These are phyloP conservation scores for Planoprotostelium fungivorum DNA, from an alignment of 78 protist genomes.

Conservation along the genomic window DNA sequence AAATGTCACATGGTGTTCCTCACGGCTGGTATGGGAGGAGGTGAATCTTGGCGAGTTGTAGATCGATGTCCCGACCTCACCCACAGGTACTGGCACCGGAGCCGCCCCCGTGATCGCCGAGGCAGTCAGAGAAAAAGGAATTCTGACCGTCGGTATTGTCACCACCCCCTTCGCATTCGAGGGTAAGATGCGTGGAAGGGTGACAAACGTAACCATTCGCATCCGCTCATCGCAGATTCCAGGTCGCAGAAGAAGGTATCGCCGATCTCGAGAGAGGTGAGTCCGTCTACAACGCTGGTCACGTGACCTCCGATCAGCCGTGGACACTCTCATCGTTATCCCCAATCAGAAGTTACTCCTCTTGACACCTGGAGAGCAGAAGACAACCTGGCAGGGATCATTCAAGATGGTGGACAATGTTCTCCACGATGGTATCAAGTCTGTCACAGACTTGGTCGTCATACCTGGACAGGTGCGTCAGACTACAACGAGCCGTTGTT, in stretches of 20 bases:
- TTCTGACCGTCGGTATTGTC: constrained; percentile 70
- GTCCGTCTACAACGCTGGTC: too few relatives aligned
- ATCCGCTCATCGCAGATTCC: constrained; percentile 21
- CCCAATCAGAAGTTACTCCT: constrained; percentile 77
- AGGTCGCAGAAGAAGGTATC: constrained; percentile 58
- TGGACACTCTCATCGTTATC: constrained; percentile 70
- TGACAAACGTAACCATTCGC: background rate
- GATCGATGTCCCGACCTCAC: background rate
- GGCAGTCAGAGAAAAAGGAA: constrained; percentile 45
- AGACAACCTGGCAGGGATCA: constrained; percentile 62
- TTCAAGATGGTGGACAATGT: constrained; percentile 77
- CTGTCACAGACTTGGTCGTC: constrained; percentile 74
- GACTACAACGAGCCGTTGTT: background rate
- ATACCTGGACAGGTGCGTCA: constrained; percentile 58
- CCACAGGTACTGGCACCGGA: constrained; percentile 75
- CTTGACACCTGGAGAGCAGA: constrained; percentile 3
- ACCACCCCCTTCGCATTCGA: constrained; percentile 73
- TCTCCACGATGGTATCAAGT: constrained; percentile 68
- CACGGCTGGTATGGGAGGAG: constrained; percentile 90
- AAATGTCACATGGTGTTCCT: constrained; percentile 77
- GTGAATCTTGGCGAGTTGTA: background rate
- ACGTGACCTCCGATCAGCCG: too few relatives aligned
- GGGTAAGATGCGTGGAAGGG: constrained; percentile 23
- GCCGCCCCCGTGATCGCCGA: constrained; percentile 78
- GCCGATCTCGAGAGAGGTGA: constrained; percentile 33